Evolutionary conservation across 2,329 filamentous ascomycete species (phyloP).

Genomic region (Colletotrichum sp.): DNA sequence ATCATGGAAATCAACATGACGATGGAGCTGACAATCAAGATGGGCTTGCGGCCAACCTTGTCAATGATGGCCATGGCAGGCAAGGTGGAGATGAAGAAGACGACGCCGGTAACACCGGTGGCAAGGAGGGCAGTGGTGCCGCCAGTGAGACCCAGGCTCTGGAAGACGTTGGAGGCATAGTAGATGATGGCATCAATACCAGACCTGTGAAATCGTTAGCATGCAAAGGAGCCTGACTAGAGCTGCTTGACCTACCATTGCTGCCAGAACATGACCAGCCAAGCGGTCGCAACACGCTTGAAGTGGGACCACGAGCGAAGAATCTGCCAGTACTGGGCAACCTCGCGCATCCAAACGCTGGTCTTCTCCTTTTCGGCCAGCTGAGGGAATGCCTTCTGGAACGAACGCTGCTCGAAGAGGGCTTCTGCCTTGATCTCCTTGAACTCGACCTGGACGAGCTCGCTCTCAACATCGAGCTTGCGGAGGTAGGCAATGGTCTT

Average conservation of each 20-base stretch:
- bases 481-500: constrained; percentile 64
- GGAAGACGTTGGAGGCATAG: constrained; percentile 62
- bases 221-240: neutral
- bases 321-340: constrained; percentile 55
- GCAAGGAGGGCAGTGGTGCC: constrained; percentile 64
- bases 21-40: constrained; percentile 39
- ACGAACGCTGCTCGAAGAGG: constrained; percentile 46
- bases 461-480: constrained; percentile 61
- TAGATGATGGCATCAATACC: constrained; percentile 50
- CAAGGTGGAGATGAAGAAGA: constrained; percentile 43
- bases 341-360: constrained; percentile 47
- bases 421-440: constrained; percentile 49
- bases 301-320: constrained; percentile 55
- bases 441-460: constrained; percentile 58
- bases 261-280: constrained; percentile 54
- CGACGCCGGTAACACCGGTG: constrained; percentile 67
- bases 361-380: constrained; percentile 42
- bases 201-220: constrained; percentile 15
- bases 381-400: constrained; percentile 49
- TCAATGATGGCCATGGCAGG: constrained; percentile 41
- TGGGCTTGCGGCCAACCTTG: constrained; percentile 44
- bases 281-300: constrained; percentile 48
- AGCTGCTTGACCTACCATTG: constrained; percentile 36
- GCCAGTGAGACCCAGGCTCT: constrained; percentile 65
- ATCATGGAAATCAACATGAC: constrained; percentile 45